A percentile compares a stretch with the other conserved stretches of the same genome.
Evolutionary conservation across 2,329 filamentous ascomycete species (phyloP).

Genomic region (Colletotrichum zoysiae): DNA sequence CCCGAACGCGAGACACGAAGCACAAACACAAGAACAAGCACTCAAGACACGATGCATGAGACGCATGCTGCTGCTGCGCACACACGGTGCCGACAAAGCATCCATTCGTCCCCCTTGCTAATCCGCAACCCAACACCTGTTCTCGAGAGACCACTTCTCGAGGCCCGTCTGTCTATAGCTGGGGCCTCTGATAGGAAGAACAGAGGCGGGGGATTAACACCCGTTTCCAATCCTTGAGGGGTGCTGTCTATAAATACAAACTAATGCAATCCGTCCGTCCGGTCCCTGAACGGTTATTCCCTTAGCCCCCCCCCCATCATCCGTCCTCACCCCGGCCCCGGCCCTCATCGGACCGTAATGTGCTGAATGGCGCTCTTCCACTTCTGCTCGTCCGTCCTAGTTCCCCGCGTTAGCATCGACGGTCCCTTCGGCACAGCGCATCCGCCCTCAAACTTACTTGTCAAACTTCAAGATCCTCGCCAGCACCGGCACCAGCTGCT

Average conservation of each 20-base stretch:
- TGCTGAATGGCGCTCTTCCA: constrained; percentile 82
- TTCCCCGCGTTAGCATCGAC: constrained; percentile 9
- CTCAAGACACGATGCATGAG: too few relatives aligned
- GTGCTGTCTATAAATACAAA: constrained; percentile 34
- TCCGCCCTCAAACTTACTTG: constrained; percentile 65
- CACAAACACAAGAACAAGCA: too few relatives aligned
- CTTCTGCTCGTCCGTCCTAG: constrained; percentile 80
- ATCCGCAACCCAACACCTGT: too few relatives aligned
- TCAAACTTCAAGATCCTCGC: constrained; percentile 83
- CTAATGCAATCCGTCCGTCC: constrained; percentile 6
- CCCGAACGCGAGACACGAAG: too few relatives aligned
- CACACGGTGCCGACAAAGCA: neutral
- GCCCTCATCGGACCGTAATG: constrained; percentile 53
- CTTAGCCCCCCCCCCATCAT: too few relatives aligned
- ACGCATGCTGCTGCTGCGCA: too few relatives aligned
- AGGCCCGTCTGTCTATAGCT: neutral
- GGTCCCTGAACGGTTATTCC: neutral
- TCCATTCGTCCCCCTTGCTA: neutral
- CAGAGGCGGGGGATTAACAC: too few relatives aligned
- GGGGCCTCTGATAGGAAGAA: neutral
- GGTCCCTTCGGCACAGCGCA: neutral
- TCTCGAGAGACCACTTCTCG: too few relatives aligned
- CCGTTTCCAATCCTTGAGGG: neutral
- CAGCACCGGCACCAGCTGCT: constrained; percentile 82
- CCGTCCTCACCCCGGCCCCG: neutral